Percentiles rank a stretch among this genome's conserved stretches.
These are phyloP conservation scores for Prunus davidiana DNA, from an alignment of 306 rosid species.

Conservation along the genomic window DNA sequence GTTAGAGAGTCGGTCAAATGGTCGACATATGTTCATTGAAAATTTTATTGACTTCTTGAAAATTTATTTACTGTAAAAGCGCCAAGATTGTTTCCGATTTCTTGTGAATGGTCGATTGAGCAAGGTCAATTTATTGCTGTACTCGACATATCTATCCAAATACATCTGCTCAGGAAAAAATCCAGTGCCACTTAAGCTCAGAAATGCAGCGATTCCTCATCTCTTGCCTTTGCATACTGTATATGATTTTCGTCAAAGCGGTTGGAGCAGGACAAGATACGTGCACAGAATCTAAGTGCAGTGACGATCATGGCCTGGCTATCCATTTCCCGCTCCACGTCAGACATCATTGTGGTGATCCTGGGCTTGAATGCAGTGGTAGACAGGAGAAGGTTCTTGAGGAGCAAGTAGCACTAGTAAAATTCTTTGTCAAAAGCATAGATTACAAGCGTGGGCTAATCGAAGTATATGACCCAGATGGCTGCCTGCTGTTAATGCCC, in stretches of 20 bases:
- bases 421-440: constrained; percentile 23
- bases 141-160: not conserved
- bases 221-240: constrained; percentile 1
- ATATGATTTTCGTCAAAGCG: not conserved
- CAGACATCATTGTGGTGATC: constrained; percentile 16
- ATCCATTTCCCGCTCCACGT: constrained; percentile 37
- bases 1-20: not conserved
- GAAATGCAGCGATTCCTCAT: not conserved
- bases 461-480: not conserved
- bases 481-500: constrained; percentile 16
- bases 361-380: not conserved
- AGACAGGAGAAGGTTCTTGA: constrained; percentile 6
- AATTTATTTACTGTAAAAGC: not conserved
- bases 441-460: constrained; percentile 31
- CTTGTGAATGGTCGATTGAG: not conserved
- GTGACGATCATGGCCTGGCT: not conserved
- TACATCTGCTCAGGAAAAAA: not conserved
- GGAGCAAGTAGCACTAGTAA: constrained; percentile 19
- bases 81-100: not conserved
- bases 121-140: not conserved
- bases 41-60: not conserved
- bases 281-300: constrained; percentile 24
- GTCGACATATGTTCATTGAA: not conserved
- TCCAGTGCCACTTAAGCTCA: not conserved
- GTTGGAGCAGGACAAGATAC: constrained; percentile 7